These are phyloP conservation scores for Melaleuca alternifolia DNA, from an alignment of 345 rosid genomes.

Conservation along the genomic window DNA sequence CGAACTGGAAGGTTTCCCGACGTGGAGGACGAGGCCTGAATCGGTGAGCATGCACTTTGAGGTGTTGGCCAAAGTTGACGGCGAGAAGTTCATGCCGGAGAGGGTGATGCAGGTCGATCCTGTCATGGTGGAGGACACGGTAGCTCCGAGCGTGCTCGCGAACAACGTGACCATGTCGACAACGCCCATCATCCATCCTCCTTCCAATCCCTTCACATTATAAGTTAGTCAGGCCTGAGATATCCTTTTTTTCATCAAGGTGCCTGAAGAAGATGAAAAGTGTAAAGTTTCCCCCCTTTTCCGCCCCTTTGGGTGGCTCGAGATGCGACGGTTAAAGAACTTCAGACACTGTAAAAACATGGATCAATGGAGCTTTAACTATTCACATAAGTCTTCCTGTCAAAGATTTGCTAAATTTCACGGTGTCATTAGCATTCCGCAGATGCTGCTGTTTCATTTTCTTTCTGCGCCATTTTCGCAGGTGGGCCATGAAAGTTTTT, in stretches of 20 bases:
- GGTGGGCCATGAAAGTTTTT: neutral
- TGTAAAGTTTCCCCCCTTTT: neutral
- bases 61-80: conserved; percentile 84
- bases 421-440: neutral
- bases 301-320: neutral
- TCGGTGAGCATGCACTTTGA: conserved; percentile 67
- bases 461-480: neutral
- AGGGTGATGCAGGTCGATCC: conserved; percentile 61
- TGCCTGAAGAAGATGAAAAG: neutral
- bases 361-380: neutral
- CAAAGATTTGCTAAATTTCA: neutral
- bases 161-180: conserved; percentile 54
- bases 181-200: conserved; percentile 47
- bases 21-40: conserved; percentile 83
- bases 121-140: conserved; percentile 44
- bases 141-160: conserved; percentile 34
- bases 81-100: conserved; percentile 62
- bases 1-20: conserved; percentile 34
- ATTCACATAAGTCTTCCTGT: neutral
- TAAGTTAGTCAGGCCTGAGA: conserved; percentile 7
- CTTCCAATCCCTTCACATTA: conserved; percentile 51
- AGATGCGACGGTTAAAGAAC: neutral
- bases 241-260: neutral
- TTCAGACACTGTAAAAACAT: neutral
- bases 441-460: neutral